Evolutionary conservation across 345 rosid species (phyloP), one percentile per base, ranked within the genome.

Genomic region (Sapria himalayana): DNA sequence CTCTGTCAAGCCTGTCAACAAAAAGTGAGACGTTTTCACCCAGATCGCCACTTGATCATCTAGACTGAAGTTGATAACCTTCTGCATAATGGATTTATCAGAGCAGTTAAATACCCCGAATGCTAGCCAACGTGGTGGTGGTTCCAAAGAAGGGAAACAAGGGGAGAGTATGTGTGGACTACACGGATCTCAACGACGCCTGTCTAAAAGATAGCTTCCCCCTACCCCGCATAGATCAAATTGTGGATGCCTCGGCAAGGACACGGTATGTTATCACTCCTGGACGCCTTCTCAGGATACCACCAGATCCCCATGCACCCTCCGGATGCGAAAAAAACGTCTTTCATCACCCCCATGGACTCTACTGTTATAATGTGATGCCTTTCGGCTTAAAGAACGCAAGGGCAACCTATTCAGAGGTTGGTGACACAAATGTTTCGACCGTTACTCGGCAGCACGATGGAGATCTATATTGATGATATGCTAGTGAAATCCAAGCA

Each of bases 401-500:
- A 1, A 25, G 34, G 2, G 33, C 34, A 0, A 47, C 41, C 3
- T 46, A 40, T n/a, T 8, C 34, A 47, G 9, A 2, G 42, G 9
- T 7, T 31, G 3, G 29, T 54, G 20, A 46, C 39, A 4, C 4
- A 4, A 1, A 8, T 29, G 1, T 39, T 46, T n/a, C 12, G 24
- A 1, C 5, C 10, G 6, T 22, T 20, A 17, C 0, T 54, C 0
- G 10, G 35, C 0, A 4, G 9, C 1, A 37, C 7, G 4, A 20
- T 54, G 25, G 52, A 54, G 24, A 15, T 7, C 0, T 31, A 46
- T 15, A 33, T 43, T 6, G 41, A 51, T 22, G 41, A 41, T 3
- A 42, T 41, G 15, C 0, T 43, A 0, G n/a, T 35, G 1, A 51
- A 51, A 19, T 23, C 25, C 3, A 7, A 11, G 3, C 3, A n/a